A percentile compares a stretch with the other conserved stretches of the same genome.
Conservation (phyloP, 140 eudicot species). For the Anethum foeniculum region DNA sequence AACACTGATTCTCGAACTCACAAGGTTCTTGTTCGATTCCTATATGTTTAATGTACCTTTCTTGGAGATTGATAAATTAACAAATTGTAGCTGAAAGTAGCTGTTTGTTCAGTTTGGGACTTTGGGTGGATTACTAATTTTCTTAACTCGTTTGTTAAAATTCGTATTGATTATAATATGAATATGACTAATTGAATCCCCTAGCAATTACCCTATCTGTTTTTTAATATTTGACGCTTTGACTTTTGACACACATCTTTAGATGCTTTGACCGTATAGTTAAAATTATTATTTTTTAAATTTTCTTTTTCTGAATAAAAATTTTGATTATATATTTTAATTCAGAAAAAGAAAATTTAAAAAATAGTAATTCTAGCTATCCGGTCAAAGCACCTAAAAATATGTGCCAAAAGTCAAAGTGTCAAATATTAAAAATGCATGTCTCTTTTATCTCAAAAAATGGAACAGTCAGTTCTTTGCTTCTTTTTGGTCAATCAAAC, state of each 20-base stretch:
- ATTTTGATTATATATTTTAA: no score
- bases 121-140: conserved; percentile 5
- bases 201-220: no score
- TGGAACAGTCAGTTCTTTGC: neutral
- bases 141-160: neutral
- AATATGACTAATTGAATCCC: neutral
- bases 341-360: no score
- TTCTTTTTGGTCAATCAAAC: neutral
- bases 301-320: no score
- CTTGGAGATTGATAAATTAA: neutral
- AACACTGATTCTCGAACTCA: conserved; percentile 68
- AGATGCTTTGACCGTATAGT: no score
- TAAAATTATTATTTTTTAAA: no score
- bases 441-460: neutral
- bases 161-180: neutral
- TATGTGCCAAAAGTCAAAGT: no score
- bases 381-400: no score
- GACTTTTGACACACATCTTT: no score
- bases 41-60: neutral
- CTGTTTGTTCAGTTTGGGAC: neutral
- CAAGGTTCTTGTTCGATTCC: conserved; percentile 38
- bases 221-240: no score
- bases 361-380: no score
- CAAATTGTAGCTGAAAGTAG: neutral
- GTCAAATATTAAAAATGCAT: no score